phyloP scores from a whole-genome alignment of 495 filamentous ascomycete genomes.

The Neurospora tetraspora region DNA sequence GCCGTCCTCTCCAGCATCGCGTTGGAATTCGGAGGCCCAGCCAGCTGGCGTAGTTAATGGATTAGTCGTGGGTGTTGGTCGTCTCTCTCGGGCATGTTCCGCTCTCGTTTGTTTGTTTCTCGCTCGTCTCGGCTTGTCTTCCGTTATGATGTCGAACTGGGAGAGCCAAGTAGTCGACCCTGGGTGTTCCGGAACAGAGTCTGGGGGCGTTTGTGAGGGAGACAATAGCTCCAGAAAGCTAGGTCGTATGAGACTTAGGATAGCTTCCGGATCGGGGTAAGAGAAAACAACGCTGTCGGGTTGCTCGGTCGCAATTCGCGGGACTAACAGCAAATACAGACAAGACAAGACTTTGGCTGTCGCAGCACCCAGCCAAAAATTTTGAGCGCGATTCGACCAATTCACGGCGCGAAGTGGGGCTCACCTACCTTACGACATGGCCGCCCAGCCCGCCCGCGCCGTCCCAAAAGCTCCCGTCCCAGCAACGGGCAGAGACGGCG shows the following conservation, averaged over 20 bases:
- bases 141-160: not conserved
- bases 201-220: not conserved
- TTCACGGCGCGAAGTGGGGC: not conserved
- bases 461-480: not conserved
- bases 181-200: not conserved
- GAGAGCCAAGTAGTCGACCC: not conserved
- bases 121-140: not conserved
- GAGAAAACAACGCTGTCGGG: not conserved
- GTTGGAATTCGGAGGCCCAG: slow-evolving; percentile 1
- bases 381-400: not conserved
- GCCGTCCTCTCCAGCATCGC: slow-evolving; percentile 79
- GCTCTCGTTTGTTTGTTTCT: not conserved
- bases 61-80: not conserved
- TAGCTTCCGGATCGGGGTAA: not conserved
- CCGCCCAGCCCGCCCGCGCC: not conserved
- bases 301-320: not conserved
- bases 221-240: not conserved
- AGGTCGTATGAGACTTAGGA: not conserved
- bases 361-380: not conserved
- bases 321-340: not conserved
- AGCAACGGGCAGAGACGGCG: not conserved
- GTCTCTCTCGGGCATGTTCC: not conserved
- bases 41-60: not conserved
- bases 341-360: not conserved
- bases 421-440: not conserved